Percentiles rank a stretch among this genome's conserved stretches.
Evolutionary conservation across 2,329 filamentous ascomycete species (phyloP).

Genomic region (Endoconidiophora laricicola): DNA sequence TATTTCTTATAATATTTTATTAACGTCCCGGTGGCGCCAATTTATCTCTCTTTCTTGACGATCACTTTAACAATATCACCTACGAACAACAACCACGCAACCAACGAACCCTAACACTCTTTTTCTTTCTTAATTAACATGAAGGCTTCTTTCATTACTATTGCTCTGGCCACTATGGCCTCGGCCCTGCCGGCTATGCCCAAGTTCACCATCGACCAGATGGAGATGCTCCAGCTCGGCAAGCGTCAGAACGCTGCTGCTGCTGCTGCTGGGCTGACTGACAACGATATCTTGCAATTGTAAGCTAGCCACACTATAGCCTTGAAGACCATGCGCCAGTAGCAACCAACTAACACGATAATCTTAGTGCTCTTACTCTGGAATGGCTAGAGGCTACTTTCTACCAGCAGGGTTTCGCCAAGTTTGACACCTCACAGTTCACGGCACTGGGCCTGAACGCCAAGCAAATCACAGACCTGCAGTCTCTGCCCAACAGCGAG

Average conservation of each 20-base stretch:
- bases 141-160: constrained; percentile 26
- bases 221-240: constrained; percentile 29
- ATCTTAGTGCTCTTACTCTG: constrained; percentile 43
- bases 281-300: constrained; percentile 43
- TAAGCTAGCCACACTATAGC: constrained; percentile 20
- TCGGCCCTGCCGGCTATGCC: constrained; percentile 30
- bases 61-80: too few species aligned
- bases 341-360: neutral
- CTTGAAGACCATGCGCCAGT: too few species aligned
- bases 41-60: neutral
- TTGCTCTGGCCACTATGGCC: constrained; percentile 28
- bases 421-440: constrained; percentile 51
- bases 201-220: constrained; percentile 28
- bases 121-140: constrained; percentile 18
- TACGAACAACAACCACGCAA: constrained; percentile 1
- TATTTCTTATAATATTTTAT: constrained; percentile 17
- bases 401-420: constrained; percentile 53
- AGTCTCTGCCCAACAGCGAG: constrained; percentile 46
- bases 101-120: too few species aligned
- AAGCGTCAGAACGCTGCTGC: constrained; percentile 35
- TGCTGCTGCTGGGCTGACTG: constrained; percentile 29
- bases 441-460: constrained; percentile 26
- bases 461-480: constrained; percentile 30
- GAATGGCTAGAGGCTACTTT: constrained; percentile 61
- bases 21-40: constrained; percentile 18